Base-by-base conservation (phyloP, 2,329 filamentous ascomycete species). In the Chaetothyriales sp. region DNA sequence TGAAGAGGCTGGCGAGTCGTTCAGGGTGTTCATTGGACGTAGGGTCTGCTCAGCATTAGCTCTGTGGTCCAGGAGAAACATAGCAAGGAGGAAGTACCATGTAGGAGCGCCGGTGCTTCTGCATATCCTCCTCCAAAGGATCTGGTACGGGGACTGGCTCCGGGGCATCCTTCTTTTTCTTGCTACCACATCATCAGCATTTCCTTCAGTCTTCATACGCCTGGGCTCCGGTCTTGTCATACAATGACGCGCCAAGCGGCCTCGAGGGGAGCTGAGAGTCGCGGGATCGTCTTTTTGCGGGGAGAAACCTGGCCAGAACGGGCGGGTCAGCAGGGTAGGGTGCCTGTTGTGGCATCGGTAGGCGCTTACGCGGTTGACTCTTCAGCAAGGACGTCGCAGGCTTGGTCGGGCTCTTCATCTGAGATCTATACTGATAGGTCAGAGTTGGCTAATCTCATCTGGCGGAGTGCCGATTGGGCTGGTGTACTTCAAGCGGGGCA, bases 241-340 rank as follows among this genome's bases (percentile, higher is more conserved):
- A 56, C 56, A 44, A 48, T 19, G 47, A 36, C 10, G 45, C 50
- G 47, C 51, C 51, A 8, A 54, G 43, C 6, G 54, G 49, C 43
- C 53, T 53, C 20, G 48, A 36, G 12, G 32, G 32, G 32, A 39
- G 32, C 32, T 15, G 7, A 39, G 32, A 39, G 32, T 15, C 5
- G 32, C 10, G 10, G 2, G 32, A 15, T 39, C 32, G 32, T 39
- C 32, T 39, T 4, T 15, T 39, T 5, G 9, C 10, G 15, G 32
- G 32, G 8, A 2, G 32, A 15, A 39, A 15, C 32, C 32, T 39
- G 32, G 32, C 32, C 32, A 39, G 15, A 2, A 15, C 32, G 12
- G 8, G 12, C 32, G 12, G 32, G 15, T 39, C 32, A 39, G 32
- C 32, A 39, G 32, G 32, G 10, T 12, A 4, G 5, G 32, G 1